Base-by-base conservation (phyloP, 345 rosid genomes). In the Rhodomyrtus tomentosa region DNA sequence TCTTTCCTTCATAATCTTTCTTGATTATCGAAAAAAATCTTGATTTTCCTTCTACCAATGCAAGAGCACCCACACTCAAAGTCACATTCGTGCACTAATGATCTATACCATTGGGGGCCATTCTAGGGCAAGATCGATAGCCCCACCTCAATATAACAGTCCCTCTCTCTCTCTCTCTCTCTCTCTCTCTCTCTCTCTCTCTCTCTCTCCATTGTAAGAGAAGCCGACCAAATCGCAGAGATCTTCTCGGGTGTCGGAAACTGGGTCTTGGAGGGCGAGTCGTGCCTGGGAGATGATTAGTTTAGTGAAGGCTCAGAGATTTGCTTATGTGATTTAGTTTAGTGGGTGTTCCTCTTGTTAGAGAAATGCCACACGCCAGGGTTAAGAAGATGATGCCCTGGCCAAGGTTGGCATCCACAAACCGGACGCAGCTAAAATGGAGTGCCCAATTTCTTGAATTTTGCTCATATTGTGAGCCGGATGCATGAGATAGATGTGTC, bases 151-250 rank as follows among this genome's bases (percentile, higher is more conserved):
- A 68, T 18, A 24, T 18, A 68, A 18, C 42, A 32, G 42, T 32
- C 25, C 25, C 18, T 14, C 18, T 38, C 42, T 14, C 18, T 54
- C 76, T 68, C 45, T n/a, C n/a, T n/a, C 14, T 49, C 50, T 49
- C 50, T 49, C 50, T 49, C 50, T 49, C 50, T 49, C 50, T 50
- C 51, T 11, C 51, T 50, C 51, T 50, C 51, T 14, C 18, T 54
- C 76, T 68, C 45, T 68, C 25, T 36, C 21, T 45, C 79, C 45
- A 68, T 21, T 21, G 45, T 40, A 36, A 90, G 84, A 85, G 83
- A 20, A 82, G 89, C 93, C 93, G 90, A 84, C 90, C 90, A 89
- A 88, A 90, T 91, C 92, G 83, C 85, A 82, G 86, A 87, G 87
- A 90, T 91, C 90, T 86, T 83, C 82, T 29, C 68, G 82, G 83